phyloP scores from a whole-genome alignment of 345 rosid genomes.

The Toxicodendron radicans region DNA sequence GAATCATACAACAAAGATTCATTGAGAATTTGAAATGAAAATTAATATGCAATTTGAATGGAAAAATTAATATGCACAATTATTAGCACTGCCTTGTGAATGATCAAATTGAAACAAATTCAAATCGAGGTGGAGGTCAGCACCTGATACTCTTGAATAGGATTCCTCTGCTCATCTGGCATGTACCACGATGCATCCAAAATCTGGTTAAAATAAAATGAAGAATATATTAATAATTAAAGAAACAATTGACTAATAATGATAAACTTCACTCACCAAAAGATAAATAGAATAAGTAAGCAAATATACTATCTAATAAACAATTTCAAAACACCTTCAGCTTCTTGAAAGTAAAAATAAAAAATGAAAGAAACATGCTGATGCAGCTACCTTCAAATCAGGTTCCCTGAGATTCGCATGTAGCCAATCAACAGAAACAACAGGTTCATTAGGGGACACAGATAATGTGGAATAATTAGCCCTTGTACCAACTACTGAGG shows the following conservation, averaged over 20 bases:
- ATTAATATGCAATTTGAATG: neutral
- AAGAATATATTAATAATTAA: neutral
- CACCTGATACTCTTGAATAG: conserved; percentile 98
- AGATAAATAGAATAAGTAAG: neutral
- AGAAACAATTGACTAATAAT: neutral
- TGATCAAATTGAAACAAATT: conserved; percentile 10
- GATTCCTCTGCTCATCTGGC: conserved; percentile 98
- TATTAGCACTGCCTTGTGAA: neutral
- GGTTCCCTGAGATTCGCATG: conserved; percentile 74
- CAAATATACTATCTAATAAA: conserved; percentile 1
- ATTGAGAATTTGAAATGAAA: neutral
- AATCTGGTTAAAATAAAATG: conserved; percentile 44
- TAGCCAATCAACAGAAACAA: conserved; percentile 96
- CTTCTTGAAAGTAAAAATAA: neutral
- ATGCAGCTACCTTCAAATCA: conserved; percentile 64
- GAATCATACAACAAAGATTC: neutral
- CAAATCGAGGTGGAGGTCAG: neutral
- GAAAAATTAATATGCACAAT: conserved; percentile 2
- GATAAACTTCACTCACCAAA: neutral
- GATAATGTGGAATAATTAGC: conserved; percentile 48
- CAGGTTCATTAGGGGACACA: conserved; percentile 60
- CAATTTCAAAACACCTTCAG: neutral
- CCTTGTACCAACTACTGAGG: conserved; percentile 34
- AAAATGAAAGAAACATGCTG: neutral
- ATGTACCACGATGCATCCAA: conserved; percentile 99